These are phyloP conservation scores for Melaleuca quinquenervia DNA, from an alignment of 345 rosid species.

Conservation along the genomic window DNA sequence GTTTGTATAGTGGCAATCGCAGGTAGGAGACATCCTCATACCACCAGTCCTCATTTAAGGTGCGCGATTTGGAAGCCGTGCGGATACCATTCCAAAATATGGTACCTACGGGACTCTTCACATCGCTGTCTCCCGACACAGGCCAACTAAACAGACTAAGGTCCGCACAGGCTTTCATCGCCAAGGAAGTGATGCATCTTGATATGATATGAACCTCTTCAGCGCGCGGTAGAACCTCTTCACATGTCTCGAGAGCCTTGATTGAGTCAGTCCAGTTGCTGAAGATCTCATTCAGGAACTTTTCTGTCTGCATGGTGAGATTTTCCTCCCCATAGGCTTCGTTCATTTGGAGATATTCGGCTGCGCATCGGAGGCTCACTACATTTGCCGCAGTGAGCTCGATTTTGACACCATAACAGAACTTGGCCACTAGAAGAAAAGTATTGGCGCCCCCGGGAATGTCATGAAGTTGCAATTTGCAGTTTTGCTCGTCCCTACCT, in stretches of 20 bases:
- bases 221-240: conserved; percentile 45
- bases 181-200: conserved; percentile 66
- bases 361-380: conserved; percentile 71
- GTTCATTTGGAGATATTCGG: conserved; percentile 71
- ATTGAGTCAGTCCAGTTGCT: conserved; percentile 65
- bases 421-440: conserved; percentile 66
- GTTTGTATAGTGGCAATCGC: conserved; percentile 38
- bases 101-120: conserved; percentile 21
- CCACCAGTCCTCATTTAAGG: conserved; percentile 75
- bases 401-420: conserved; percentile 73
- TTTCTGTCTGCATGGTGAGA: conserved; percentile 61
- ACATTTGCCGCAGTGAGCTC: conserved; percentile 59
- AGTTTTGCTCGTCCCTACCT: conserved; percentile 21
- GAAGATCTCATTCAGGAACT: conserved; percentile 47
- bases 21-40: conserved; percentile 66
- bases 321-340: conserved; percentile 71
- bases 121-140: conserved; percentile 17
- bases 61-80: conserved; percentile 16
- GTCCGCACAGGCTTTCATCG: conserved; percentile 75
- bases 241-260: conserved; percentile 67
- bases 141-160: conserved; percentile 76
- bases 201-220: conserved; percentile 79
- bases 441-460: conserved; percentile 76
- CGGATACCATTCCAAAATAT: conserved; percentile 73
- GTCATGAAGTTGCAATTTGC: conserved; percentile 57